Evolutionary conservation across 1,284 basidiomycete species (phyloP), one percentile per base, ranked within the genome.

Genomic region (Laetiporus sulphureus): DNA sequence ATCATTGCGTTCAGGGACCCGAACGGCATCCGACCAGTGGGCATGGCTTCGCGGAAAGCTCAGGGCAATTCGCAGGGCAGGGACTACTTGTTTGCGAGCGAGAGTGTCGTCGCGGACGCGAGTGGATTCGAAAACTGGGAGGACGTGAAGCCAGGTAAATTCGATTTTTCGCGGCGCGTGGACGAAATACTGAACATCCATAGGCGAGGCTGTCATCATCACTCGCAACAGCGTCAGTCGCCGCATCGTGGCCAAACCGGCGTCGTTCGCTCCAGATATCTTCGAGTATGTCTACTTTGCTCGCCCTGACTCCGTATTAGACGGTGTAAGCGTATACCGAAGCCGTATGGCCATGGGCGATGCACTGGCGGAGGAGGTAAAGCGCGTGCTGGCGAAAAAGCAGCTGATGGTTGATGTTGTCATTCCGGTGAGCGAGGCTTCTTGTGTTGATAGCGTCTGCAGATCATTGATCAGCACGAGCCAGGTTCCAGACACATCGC

Each of bases 221-320:
- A 98, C 94, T 11, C 80, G 90, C 36, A 73, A 69, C 40, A 72
- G 75, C 36, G 73, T 94, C 40, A 77, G 79, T 6, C 75, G 88
- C 37, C 79, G 90, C 19, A 77, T 86, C 57, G 83, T 91, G 32
- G 75, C 75, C 8, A 67, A 75, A 20, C 73, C 83, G 2, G 75
- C 79, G 11, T 77, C 75, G 1, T 95, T 95, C 60, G 86, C 93
- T 1, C 96, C 96, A n/a, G 96, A 99, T 68, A 97, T 99, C 55
- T 99, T 99, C 61, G 96, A 99, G 75, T 97, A 83, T 58, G 95
- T 99, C 50, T 99, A 99, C 71, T 94, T 99, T 64, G 93, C 96
- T 6, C 85, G 96, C 47, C 96, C 95, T 2, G 96, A 99, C 69
- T 96, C 92, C 15, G 96, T 97, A 44, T 74, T 99, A 46, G 95